A percentile compares a stretch with the other conserved stretches of the same genome.
Conservation (phyloP, 306 rosid species). For the Prunus davidiana region DNA sequence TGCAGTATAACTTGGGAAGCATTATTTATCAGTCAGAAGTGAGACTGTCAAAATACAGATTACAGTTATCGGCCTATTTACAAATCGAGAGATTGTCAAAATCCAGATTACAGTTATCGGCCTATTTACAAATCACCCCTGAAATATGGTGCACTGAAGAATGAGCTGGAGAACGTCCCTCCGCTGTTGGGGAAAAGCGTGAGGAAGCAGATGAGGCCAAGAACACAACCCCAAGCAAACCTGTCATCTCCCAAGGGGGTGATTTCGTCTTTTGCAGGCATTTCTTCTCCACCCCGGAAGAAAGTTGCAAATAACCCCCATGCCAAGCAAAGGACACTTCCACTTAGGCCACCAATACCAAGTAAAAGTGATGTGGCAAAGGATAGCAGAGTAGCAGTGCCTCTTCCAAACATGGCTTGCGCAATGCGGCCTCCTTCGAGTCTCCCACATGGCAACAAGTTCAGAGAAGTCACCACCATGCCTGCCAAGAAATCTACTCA, state of each 20-base stretch:
- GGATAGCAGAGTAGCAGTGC: conserved; percentile 65
- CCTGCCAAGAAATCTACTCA: conserved; percentile 44
- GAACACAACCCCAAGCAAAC: conserved; percentile 85
- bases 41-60: background rate
- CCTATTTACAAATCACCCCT: conserved; percentile 41
- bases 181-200: conserved; percentile 90
- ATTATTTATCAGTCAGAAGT: background rate
- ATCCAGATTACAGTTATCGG: too few species aligned
- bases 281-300: conserved; percentile 88
- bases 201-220: conserved; percentile 72
- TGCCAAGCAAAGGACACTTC: conserved; percentile 86
- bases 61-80: background rate
- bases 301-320: conserved; percentile 95
- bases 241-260: conserved; percentile 72
- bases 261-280: conserved; percentile 84
- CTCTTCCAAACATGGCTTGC: conserved; percentile 90
- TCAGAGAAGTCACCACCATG: conserved; percentile 93
- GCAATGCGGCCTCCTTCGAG: conserved; percentile 95
- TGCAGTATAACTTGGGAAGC: background rate
- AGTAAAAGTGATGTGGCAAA: conserved; percentile 72
- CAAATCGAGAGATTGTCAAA: too few species aligned
- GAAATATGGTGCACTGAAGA: conserved; percentile 68
- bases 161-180: conserved; percentile 74
- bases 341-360: conserved; percentile 87
- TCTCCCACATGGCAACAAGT: conserved; percentile 83